Conservation (phyloP, 2,329 filamentous ascomycete genomes). For the Cadophora malorum region DNA sequence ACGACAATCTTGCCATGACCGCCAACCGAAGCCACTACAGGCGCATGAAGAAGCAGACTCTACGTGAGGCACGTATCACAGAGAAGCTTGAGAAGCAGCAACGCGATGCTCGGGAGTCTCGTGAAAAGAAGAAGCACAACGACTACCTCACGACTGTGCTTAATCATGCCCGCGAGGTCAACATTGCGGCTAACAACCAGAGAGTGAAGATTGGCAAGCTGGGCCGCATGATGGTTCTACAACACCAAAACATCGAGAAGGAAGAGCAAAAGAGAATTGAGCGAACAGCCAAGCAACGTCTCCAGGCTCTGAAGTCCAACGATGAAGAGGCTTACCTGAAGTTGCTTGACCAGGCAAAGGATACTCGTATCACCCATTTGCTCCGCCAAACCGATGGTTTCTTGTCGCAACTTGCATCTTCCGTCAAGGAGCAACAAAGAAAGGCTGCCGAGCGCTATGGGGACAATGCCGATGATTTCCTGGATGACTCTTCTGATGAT, state of each 20-base stretch:
- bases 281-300: constrained; percentile 97
- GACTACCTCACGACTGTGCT: constrained; percentile 91
- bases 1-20: constrained; percentile 96
- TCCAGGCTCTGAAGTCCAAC: constrained; percentile 97
- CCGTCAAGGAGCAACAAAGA: constrained; percentile 92
- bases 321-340: constrained; percentile 99
- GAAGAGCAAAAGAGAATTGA: constrained; percentile 99
- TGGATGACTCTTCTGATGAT: constrained; percentile 66
- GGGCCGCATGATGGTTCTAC: constrained; percentile 84
- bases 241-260: constrained; percentile 97
- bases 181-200: constrained; percentile 69
- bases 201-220: constrained; percentile 82
- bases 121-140: constrained; percentile 96
- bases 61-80: constrained; percentile 94
- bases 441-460: constrained; percentile 81
- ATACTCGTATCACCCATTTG: constrained; percentile 97
- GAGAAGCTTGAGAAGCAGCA: constrained; percentile 99
- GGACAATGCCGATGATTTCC: constrained; percentile 57
- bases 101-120: constrained; percentile 90
- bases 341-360: constrained; percentile 96
- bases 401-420: constrained; percentile 91
- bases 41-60: constrained; percentile 94
- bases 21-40: constrained; percentile 91
- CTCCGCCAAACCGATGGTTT: constrained; percentile 98
- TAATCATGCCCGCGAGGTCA: constrained; percentile 80